These are phyloP conservation scores for Botryotinia convoluta DNA, from an alignment of 2,329 filamentous ascomycete species.

Conservation along the genomic window DNA sequence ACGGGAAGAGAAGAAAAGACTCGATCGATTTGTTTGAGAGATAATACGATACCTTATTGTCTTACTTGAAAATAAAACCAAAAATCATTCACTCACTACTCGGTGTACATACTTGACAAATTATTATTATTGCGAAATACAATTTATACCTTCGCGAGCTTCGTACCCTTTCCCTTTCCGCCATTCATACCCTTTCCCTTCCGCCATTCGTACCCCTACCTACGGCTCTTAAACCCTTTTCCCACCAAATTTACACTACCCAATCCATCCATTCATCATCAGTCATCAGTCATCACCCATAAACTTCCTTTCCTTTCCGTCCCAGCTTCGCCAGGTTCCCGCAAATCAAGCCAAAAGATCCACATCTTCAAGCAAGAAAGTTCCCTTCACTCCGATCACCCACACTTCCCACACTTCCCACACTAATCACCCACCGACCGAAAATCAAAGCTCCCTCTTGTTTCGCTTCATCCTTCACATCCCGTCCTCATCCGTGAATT, in stretches of 20 bases:
- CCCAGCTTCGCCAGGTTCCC: neutral
- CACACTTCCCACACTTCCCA: neutral
- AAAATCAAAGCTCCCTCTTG: neutral
- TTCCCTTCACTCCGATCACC: neutral
- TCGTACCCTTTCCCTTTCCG: neutral
- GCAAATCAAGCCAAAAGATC: neutral
- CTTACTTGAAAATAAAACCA: too few relatives aligned
- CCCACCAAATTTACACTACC: neutral
- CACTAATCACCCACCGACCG: constrained; percentile 3
- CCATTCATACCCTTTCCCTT: neutral
- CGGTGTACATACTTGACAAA: neutral
- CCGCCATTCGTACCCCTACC: neutral
- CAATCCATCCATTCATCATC: too few relatives aligned
- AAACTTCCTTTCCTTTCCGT: neutral
- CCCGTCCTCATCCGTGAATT: constrained; percentile 5
- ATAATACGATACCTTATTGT: too few relatives aligned
- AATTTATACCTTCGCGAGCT: neutral
- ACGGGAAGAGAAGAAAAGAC: too few relatives aligned
- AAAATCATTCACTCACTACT: neutral
- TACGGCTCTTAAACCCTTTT: neutral
- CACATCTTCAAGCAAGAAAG: neutral
- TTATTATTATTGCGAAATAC: neutral
- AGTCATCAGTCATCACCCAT: neutral
- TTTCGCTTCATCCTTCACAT: constrained; percentile 2
- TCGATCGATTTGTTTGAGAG: neutral